Conservation (phyloP, 2,329 filamentous ascomycete species). For the Trichoderma gracile region DNA sequence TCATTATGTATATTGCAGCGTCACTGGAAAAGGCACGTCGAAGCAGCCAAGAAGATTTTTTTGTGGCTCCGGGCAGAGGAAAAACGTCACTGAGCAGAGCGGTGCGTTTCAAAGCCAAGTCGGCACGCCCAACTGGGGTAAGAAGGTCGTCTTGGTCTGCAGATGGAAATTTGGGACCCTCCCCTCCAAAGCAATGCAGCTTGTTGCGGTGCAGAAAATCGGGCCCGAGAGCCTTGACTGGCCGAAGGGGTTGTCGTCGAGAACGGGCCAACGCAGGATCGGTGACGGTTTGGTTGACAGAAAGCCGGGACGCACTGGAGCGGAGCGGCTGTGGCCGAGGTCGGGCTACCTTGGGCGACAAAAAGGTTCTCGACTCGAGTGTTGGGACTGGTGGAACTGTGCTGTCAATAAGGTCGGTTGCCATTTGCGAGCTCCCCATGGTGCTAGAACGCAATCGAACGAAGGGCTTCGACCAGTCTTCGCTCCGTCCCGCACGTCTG, state of each 20-base stretch:
- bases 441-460: not conserved
- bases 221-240: conserved; percentile 14
- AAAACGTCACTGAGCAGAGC: conserved; percentile 21
- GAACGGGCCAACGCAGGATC: conserved; percentile 7
- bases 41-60: conserved; percentile 13
- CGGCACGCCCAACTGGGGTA: conserved; percentile 21
- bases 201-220: conserved; percentile 11
- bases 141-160: conserved; percentile 18
- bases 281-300: conserved; percentile 19
- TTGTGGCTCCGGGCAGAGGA: conserved; percentile 17
- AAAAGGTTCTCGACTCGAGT: not conserved
- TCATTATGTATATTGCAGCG: not conserved
- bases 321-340: conserved; percentile 21
- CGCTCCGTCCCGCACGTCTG: conserved; percentile 5
- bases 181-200: conserved; percentile 13
- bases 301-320: conserved; percentile 11
- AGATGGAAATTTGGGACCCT: conserved; percentile 18
- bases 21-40: conserved; percentile 8
- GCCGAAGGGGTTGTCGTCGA: not conserved
- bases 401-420: not conserved
- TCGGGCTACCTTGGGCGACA: conserved; percentile 15
- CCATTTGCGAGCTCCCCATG: not conserved
- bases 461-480: not conserved
- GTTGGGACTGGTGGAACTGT: conserved; percentile 3
- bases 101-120: conserved; percentile 17